A percentile compares a stretch with the other conserved stretches of the same genome.
Conservation (phyloP, 345 rosid species). For the Gossypium anomalum region DNA sequence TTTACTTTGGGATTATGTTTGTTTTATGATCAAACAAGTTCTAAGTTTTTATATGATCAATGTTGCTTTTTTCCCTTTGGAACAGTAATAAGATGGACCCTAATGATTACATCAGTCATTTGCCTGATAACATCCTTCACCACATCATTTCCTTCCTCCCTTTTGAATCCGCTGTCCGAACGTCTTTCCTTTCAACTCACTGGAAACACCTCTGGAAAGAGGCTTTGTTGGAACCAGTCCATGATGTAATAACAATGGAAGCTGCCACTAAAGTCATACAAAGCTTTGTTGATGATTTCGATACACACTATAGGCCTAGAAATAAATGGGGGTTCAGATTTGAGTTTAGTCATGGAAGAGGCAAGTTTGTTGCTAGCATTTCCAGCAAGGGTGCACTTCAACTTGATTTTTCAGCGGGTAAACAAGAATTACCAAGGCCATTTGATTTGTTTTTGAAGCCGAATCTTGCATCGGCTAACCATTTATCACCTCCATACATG, state of each 20-base stretch:
- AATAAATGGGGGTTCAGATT: not conserved
- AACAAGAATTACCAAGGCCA: not conserved
- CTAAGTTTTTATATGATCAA: not conserved
- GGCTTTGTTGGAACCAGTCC: not conserved
- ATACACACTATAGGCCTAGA: not conserved
- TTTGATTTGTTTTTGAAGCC: not conserved
- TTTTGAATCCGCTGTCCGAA: conserved; percentile 3
- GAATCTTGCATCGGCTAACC: not conserved
- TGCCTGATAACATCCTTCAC: not conserved
- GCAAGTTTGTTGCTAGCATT: not conserved
- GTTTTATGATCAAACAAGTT: not conserved
- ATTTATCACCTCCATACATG: not conserved
- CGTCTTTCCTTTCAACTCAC: not conserved
- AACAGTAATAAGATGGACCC: not conserved
- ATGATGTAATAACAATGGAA: not conserved
- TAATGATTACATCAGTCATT: conserved; percentile 1
- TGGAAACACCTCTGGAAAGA: conserved; percentile 8
- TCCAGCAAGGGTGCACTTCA: not conserved
- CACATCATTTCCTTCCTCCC: not conserved
- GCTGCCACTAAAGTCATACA: not conserved
- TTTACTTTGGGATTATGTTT: not conserved
- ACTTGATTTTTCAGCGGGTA: not conserved
- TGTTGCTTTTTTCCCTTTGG: not conserved
- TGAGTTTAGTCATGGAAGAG: not conserved
- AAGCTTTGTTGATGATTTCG: not conserved